These are phyloP conservation scores for Solidago caesia DNA, from an alignment of 129 eudicot genomes.

Conservation along the genomic window DNA sequence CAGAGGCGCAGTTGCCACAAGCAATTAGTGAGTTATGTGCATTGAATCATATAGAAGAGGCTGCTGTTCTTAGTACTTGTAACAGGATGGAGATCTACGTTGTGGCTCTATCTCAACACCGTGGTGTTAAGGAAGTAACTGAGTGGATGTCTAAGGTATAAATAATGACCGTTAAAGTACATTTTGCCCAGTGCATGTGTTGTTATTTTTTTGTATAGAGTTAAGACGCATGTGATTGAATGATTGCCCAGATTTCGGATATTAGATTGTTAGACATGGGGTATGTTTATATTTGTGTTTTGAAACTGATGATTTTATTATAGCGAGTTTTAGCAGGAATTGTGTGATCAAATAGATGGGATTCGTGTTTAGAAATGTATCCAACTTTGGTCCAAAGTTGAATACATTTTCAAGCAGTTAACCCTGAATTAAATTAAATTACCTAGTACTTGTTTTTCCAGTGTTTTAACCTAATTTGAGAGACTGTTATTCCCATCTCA, in stretches of 20 bases:
- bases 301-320: too few relatives aligned
- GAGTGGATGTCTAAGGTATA: conserved; percentile 97
- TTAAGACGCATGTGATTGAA: not conserved
- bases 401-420: too few relatives aligned
- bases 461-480: too few relatives aligned
- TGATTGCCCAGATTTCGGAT: too few relatives aligned
- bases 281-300: not conserved
- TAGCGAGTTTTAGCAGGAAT: too few relatives aligned
- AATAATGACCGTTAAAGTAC: not conserved
- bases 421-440: too few relatives aligned
- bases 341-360: too few relatives aligned
- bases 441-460: too few relatives aligned
- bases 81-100: conserved; percentile 91
- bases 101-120: conserved; percentile 77
- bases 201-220: not conserved
- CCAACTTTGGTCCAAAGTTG: too few relatives aligned
- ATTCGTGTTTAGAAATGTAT: too few relatives aligned
- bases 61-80: conserved; percentile 88
- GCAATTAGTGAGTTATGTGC: conserved; percentile 73
- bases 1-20: conserved; percentile 72
- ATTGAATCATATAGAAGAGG: conserved; percentile 83
- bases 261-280: not conserved
- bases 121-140: conserved; percentile 88
- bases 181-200: not conserved
- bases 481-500: too few relatives aligned